Evolutionary conservation across 2,329 filamentous ascomycete genomes (phyloP), one percentile per base, ranked within the genome.

Genomic region (Neoscytalidium dimidiatum): DNA sequence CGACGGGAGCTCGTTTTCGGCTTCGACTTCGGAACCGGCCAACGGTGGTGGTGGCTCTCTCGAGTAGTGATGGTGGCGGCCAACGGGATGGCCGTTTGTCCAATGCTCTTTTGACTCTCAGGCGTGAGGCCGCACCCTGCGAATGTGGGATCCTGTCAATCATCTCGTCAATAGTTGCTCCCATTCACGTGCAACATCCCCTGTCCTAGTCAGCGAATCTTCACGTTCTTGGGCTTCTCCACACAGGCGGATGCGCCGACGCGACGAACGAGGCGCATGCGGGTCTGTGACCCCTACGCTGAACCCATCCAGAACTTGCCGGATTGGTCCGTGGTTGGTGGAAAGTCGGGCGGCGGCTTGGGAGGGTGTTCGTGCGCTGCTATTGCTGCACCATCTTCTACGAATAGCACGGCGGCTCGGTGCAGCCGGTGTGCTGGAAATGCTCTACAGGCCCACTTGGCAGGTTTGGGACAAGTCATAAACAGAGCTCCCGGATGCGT

Each of bases 381-480:
- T 29, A 17, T 44, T 57, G 53, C 53, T 57, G 53, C 53, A 38
- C 56, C 41, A 46, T 44, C n/a, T 11, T 60, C 56, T 60, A 33
- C 28, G 56, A 60, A 60, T 60, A 44, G 56, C 41, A 60, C 56
- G 41, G 41, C 56, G 56, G 56, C 56, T 60, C 56, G 56, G 56
- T 60, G 38, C 41, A 43, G 56, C 56, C 56, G 56, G 56, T 46
- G 26, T 60, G 56, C 56, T 60, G 56, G 56, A 60, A 60, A n/a
- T 23, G 41, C 56, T 60, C 56, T 60, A 26, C 56, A 46, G 56
- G 56, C 41, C 56, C 56, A 60, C 56, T 31, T 46, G 56, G 48
- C 38, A 46, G 38, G 38, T 60, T 60, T 60, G 56, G 56, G 56
- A 60, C 56, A 60, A 60, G 56, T 60, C 56, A 60, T 60, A 60